These are phyloP conservation scores for Pseudogymnoascus pannorum DNA, from an alignment of 2,329 filamentous ascomycete genomes.

Conservation along the genomic window DNA sequence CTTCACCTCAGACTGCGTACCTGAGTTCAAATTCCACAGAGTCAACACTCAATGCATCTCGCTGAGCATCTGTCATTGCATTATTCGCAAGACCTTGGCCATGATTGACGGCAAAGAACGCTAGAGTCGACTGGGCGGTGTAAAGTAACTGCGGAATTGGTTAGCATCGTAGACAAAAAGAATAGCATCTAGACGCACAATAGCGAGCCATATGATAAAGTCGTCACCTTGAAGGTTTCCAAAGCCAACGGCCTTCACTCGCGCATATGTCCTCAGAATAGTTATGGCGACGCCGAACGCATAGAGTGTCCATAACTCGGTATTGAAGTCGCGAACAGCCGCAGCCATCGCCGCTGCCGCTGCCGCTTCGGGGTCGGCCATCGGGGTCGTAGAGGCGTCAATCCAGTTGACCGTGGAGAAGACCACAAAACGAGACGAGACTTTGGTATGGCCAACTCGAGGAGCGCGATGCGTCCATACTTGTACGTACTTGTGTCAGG, in stretches of 20 bases:
- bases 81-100: constrained; percentile 49
- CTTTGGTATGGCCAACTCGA: background rate
- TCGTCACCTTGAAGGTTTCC: constrained; percentile 49
- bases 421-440: background rate
- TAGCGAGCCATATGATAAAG: constrained; percentile 49
- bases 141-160: constrained; percentile 38
- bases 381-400: background rate
- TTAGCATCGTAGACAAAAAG: constrained; percentile 4
- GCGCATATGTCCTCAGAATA: constrained; percentile 41
- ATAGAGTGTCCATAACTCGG: constrained; percentile 44
- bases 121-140: constrained; percentile 40
- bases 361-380: constrained; percentile 15
- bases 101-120: constrained; percentile 41
- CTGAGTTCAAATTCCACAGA: constrained; percentile 38
- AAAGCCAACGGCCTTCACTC: constrained; percentile 41
- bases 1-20: constrained; percentile 11
- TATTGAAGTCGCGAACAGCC: constrained; percentile 29
- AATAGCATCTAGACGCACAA: constrained; percentile 32
- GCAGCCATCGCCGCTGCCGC: constrained; percentile 13
- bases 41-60: constrained; percentile 36
- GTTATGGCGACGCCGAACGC: constrained; percentile 44
- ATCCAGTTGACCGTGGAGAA: background rate
- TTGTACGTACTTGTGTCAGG: background rate
- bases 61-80: constrained; percentile 45
- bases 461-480: background rate